Evolutionary conservation across 2,329 filamentous ascomycete species (phyloP), one percentile per base, ranked within the genome.

Genomic region (Didymella exigua): DNA sequence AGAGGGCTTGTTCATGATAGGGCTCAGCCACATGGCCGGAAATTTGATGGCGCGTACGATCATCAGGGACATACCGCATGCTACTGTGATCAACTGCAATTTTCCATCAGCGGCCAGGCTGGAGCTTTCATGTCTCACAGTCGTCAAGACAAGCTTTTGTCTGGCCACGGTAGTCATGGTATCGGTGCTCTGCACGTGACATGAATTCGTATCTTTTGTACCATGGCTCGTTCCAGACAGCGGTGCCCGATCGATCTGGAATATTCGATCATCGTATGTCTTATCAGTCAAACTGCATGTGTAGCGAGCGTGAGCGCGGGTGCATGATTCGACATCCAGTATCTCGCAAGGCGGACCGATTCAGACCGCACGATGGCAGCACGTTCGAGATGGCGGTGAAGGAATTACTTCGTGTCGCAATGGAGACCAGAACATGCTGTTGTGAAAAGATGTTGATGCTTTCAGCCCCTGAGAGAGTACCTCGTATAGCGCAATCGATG

Each of bases 371-470:
- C 41, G 23, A 31, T 36, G 26, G 34, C 36, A 45, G 26, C 36
- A 31, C 42, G 46, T 34, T 55, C n/a, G 4, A 50, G 27, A 42
- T 45, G 37, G 52, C 52, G 52, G 52, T 55, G 52, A 50, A 24
- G 19, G 5, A n/a, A 24, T 30, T 27, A 30, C 41, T 37, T 45
- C 52, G 52, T 55, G 52, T 46, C 34, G 41, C 41, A 19, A 36
- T 16, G 24, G 9, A 36, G 42, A 14, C 46, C 41, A 50, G 41
- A 55, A 19, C 36, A 46, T 36, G 40, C 34, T 40, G 41, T 41
- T 45, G 42, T 27, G 36, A 43, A 43, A 11, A 38, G 33, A 41
- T 29, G 21, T 27, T 16, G 38, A 33, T 34, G 48, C 19, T 45
- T 51, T 36, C 48, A 40, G 53, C 53, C 43, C 53, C 37, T 56